Evolutionary conservation across 2,329 filamentous ascomycete species (phyloP).

Genomic region (Thielaviopsis euricoi): DNA sequence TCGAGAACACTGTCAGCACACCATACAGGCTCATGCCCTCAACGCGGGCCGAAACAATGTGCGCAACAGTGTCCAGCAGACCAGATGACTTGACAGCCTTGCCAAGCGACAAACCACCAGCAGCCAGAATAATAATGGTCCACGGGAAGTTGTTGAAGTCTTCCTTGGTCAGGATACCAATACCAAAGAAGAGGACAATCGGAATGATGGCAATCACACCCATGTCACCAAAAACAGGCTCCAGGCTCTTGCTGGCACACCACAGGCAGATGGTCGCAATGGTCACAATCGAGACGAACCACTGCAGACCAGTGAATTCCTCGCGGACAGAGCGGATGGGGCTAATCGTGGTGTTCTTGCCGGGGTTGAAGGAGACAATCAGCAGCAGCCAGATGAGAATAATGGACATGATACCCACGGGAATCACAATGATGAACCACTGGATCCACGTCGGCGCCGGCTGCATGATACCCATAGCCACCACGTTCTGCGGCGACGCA

Average conservation of each 20-base stretch:
- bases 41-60: conserved; percentile 56
- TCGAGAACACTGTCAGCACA: conserved; percentile 71
- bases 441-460: conserved; percentile 82
- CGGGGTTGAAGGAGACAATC: conserved; percentile 69
- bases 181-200: conserved; percentile 89
- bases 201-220: conserved; percentile 95
- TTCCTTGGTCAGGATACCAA: conserved; percentile 90
- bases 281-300: conserved; percentile 78
- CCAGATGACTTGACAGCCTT: conserved; percentile 91
- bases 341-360: conserved; percentile 72
- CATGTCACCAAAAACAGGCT: conserved; percentile 88
- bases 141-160: conserved; percentile 99
- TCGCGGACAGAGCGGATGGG: conserved; percentile 84
- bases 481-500: conserved; percentile 92
- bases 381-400: conserved; percentile 79
- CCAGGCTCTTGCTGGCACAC: conserved; percentile 83
- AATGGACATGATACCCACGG: conserved; percentile 80
- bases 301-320: conserved; percentile 73
- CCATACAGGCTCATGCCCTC: conserved; percentile 69
- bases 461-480: conserved; percentile 89
- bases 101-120: conserved; percentile 78
- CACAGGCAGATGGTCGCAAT: conserved; percentile 73
- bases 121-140: conserved; percentile 98
- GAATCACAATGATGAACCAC: conserved; percentile 94
- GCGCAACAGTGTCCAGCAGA: conserved; percentile 73